Evolutionary conservation across 2,329 filamentous ascomycete species (phyloP).

Genomic region (Trichoderma arundinaceum): DNA sequence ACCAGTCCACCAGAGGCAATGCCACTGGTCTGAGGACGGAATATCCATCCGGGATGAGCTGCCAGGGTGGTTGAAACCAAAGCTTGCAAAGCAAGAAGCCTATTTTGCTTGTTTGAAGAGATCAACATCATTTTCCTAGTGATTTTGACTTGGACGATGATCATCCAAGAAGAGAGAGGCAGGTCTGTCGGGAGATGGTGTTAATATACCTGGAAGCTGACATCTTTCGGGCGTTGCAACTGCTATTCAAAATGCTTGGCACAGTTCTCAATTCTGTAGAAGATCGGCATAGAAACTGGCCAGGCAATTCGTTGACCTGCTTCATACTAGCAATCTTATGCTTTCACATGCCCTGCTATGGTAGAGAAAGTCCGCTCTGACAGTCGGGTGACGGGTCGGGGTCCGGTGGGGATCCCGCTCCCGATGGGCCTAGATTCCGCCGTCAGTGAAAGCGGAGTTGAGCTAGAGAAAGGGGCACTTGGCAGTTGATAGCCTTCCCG

Average conservation of each 20-base stretch:
- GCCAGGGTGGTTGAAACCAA: neutral
- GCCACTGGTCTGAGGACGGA: constrained; percentile 14
- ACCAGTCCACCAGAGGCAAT: constrained; percentile 6
- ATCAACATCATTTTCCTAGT: neutral
- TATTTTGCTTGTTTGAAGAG: neutral
- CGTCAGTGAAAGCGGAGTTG: no score
- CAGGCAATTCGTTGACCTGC: no score
- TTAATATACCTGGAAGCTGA: neutral
- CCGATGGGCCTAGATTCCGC: no score
- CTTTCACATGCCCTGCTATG: no score
- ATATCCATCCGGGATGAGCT: constrained; percentile 6
- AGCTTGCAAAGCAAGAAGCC: constrained; percentile 1
- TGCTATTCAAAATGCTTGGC: neutral
- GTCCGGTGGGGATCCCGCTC: no score
- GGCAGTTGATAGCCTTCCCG: no score
- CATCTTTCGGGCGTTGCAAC: neutral
- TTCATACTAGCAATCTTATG: no score
- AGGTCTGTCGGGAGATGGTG: neutral
- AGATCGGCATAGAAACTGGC: neutral
- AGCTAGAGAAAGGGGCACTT: no score
- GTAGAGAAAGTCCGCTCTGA: no score
- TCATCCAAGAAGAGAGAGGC: neutral
- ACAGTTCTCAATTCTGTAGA: neutral
- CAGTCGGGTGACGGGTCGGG: no score
- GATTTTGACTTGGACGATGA: no score